phyloP scores from a whole-genome alignment of 345 rosid genomes.

The Excoecaria agallocha region DNA sequence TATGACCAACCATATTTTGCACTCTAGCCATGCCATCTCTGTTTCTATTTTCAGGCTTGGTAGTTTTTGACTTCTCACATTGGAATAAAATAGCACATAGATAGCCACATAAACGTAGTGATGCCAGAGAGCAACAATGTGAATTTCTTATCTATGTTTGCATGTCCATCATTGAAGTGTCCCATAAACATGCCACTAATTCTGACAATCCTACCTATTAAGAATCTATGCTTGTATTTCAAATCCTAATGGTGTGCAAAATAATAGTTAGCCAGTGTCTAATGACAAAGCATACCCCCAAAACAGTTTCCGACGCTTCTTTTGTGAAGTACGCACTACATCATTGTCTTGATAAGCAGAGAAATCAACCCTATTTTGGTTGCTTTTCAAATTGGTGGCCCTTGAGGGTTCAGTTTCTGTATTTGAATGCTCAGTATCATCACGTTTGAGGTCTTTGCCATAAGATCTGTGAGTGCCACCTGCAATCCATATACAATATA shows the following conservation, averaged over 20 bases:
- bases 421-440: constrained; percentile 19
- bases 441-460: constrained; percentile 17
- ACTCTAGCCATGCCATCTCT: not conserved
- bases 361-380: constrained; percentile 9
- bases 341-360: constrained; percentile 20
- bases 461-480: constrained; percentile 16
- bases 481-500: constrained; percentile 18
- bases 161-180: too few relatives aligned
- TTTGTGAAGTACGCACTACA: constrained; percentile 23
- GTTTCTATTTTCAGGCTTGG: not conserved
- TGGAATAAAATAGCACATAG: not conserved
- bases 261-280: not conserved
- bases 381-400: constrained; percentile 18
- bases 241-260: not conserved
- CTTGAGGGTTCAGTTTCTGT: constrained; percentile 20
- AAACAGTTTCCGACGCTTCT: constrained; percentile 50
- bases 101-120: not conserved
- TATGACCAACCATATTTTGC: not conserved
- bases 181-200: not conserved
- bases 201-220: constrained; percentile 1
- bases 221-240: not conserved
- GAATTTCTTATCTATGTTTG: not conserved
- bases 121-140: not conserved
- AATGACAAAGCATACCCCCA: constrained; percentile 55
- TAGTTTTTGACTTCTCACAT: not conserved